Evolutionary conservation across 108 stramenopile species (phyloP), one percentile per base, ranked within the genome.

Genomic region (Nitzschia sp.): DNA sequence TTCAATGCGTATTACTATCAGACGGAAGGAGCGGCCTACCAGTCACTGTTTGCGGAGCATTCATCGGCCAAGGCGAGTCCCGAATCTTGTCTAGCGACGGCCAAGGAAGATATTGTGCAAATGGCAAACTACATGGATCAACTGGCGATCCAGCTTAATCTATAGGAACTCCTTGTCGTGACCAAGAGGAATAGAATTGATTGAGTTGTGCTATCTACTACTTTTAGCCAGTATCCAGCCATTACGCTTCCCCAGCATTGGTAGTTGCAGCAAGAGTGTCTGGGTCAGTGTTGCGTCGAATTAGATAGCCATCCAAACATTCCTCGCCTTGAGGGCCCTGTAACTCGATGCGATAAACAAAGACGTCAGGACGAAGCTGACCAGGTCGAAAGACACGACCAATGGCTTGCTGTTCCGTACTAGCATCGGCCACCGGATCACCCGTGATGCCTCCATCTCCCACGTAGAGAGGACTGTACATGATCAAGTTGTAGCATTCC

Each of bases 361-460:
- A 62, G 0, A 91, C 86, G 28, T 75, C 58, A 2, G 68, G 65
- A 49, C 80, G 81, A 2, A 72, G 59, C 66, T 91, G 90, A 0
- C 90, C 90, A 15, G 80, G 77, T 54, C 86, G 61, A 56, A 72
- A 79, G 3, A 91, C 90, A 49, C 90, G 66, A 29, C 90, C 90
- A 54, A 86, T 74, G 11, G 90, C 90, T 59, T 91, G 90, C 46
- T 84, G 54, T 66, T 91, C 90, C 21, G 80, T 82, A 63, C 84
- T 85, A 32, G 75, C 80, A 65, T 91, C 90, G 1, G 74, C 59
- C 1, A 91, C 85, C 18, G 80, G 70, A 59, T 85, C 84, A 30
- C 71, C 65, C 19, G 70, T 76, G 0, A 70, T 71, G 35, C 80
- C 88, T 11, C 82, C 83, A 24, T 82, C 59, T 23, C 84, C 84